phyloP scores from a whole-genome alignment of 2,329 filamentous ascomycete genomes.

The Fusarium nematophilum region DNA sequence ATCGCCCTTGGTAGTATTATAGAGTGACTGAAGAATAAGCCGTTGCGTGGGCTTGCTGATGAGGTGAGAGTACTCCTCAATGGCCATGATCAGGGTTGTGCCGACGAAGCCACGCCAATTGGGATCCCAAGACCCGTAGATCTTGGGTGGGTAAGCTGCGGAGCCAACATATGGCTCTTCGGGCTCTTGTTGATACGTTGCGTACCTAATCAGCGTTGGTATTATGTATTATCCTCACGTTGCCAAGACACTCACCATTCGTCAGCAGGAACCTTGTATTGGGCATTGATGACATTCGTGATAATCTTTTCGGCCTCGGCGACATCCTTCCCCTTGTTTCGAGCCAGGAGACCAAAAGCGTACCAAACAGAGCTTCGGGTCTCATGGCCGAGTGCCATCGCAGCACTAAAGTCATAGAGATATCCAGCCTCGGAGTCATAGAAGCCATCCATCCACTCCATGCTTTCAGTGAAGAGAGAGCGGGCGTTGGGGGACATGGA shows the following conservation, averaged over 20 bases:
- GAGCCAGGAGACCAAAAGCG: slow-evolving; percentile 66
- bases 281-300: slow-evolving; percentile 62
- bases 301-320: slow-evolving; percentile 65
- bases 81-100: slow-evolving; percentile 66
- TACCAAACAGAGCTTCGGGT: slow-evolving; percentile 70
- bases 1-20: slow-evolving; percentile 68
- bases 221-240: accelerated
- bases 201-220: slow-evolving; percentile 28
- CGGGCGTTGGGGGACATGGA: slow-evolving; percentile 21
- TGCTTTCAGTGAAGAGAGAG: slow-evolving; percentile 45
- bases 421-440: slow-evolving; percentile 66
- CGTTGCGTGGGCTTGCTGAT: slow-evolving; percentile 49
- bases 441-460: slow-evolving; percentile 65
- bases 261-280: slow-evolving; percentile 62
- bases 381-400: slow-evolving; percentile 63
- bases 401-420: slow-evolving; percentile 60
- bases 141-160: slow-evolving; percentile 59
- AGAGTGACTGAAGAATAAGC: slow-evolving; percentile 64
- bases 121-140: slow-evolving; percentile 70
- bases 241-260: slow-evolving; percentile 61
- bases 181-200: slow-evolving; percentile 64
- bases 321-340: slow-evolving; percentile 62
- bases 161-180: slow-evolving; percentile 69
- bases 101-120: slow-evolving; percentile 74
- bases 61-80: slow-evolving; percentile 68